These are phyloP conservation scores for Whalleya microplaca DNA, from an alignment of 2,329 filamentous ascomycete genomes.

Conservation along the genomic window DNA sequence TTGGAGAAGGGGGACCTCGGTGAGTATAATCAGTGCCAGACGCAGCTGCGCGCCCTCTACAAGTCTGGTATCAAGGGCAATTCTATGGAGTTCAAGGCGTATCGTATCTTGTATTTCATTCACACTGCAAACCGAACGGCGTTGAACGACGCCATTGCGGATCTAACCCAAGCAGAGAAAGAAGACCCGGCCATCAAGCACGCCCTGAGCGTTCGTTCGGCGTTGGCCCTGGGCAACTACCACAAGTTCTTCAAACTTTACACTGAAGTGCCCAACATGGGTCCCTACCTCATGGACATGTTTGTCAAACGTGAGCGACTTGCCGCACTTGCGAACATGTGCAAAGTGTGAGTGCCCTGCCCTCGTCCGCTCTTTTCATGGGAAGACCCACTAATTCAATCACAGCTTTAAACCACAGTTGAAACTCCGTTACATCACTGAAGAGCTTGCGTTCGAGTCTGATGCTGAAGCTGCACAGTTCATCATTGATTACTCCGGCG, in stretches of 20 bases:
- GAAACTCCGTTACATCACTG: slow-evolving; percentile 87
- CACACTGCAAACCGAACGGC: slow-evolving; percentile 98
- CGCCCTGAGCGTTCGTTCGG: slow-evolving; percentile 87
- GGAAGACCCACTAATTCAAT: slow-evolving; percentile 48
- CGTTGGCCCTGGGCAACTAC: slow-evolving; percentile 91
- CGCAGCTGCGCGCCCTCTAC: slow-evolving; percentile 92
- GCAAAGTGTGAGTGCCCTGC: slow-evolving; percentile 81
- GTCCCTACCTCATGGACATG: slow-evolving; percentile 98
- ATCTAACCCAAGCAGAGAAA: slow-evolving; percentile 98
- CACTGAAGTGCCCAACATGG: slow-evolving; percentile 93
- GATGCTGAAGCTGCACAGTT: slow-evolving; percentile 91
- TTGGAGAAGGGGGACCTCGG: slow-evolving; percentile 98
- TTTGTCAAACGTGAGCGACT: slow-evolving; percentile 94
- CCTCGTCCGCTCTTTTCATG: neutral
- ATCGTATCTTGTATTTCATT: slow-evolving; percentile 99
- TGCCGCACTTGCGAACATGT: slow-evolving; percentile 86
- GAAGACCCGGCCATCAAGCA: slow-evolving; percentile 82
- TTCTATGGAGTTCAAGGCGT: slow-evolving; percentile 95
- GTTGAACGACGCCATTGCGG: slow-evolving; percentile 96
- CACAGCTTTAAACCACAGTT: slow-evolving; percentile 89
- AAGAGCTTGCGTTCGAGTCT: slow-evolving; percentile 94
- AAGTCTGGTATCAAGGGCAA: slow-evolving; percentile 84
- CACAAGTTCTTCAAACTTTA: slow-evolving; percentile 98
- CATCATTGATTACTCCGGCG: slow-evolving; percentile 77
- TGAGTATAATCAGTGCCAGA: slow-evolving; percentile 99